Evolutionary conservation across 192 early-diverging fungal species (phyloP).

Genomic region (Coemansia sp.): DNA sequence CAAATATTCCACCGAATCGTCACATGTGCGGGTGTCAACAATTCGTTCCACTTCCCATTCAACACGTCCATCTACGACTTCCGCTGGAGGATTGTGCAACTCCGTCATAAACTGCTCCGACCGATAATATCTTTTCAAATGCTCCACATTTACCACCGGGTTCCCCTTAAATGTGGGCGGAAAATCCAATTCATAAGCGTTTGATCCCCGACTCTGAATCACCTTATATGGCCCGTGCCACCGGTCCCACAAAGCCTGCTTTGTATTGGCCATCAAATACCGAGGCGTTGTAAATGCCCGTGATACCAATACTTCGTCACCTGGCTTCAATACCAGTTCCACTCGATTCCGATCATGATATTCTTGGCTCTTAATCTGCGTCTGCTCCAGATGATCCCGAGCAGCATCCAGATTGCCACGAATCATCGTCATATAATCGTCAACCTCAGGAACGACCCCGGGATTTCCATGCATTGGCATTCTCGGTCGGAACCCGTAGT

Average conservation of each 20-base stretch:
- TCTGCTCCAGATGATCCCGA: neutral
- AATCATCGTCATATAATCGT: neutral
- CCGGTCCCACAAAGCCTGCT: slow-evolving; percentile 3
- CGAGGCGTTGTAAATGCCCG: neutral
- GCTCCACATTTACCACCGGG: neutral
- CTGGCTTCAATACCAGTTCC: neutral
- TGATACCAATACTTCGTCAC: slow-evolving; percentile 8
- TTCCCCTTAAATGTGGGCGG: neutral
- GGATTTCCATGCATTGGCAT: slow-evolving; percentile 3
- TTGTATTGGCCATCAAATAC: neutral
- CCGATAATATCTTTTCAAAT: neutral
- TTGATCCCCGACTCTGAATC: neutral
- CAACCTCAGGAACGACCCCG: neutral
- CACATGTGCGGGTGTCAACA: neutral
- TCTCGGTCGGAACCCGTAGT: neutral
- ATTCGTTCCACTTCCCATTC: neutral
- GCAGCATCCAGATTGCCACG: neutral
- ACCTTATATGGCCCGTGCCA: slow-evolving; percentile 13
- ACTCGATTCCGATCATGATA: slow-evolving; percentile 3
- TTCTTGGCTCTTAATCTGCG: neutral
- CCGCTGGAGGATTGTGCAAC: neutral
- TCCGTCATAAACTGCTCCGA: neutral
- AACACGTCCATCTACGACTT: neutral
- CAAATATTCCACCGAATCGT: neutral
- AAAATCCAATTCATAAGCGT: neutral